These are phyloP conservation scores for Sporobolomyces pararoseus DNA, from an alignment of 768 basidiomycete genomes.

Conservation along the genomic window DNA sequence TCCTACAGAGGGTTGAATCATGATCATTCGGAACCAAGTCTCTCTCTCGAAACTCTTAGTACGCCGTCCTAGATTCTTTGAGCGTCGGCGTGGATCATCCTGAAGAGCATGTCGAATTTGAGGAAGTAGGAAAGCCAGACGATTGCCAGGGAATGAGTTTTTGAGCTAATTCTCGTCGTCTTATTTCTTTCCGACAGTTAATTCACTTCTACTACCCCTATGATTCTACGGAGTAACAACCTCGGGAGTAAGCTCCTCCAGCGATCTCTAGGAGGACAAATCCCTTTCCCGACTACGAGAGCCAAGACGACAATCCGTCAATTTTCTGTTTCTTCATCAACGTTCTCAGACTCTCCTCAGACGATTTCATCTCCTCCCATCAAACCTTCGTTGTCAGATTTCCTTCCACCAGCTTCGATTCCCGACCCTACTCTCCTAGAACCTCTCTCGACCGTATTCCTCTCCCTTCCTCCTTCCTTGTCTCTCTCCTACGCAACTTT, in stretches of 20 bases:
- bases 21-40: no score
- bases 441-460: conserved; percentile 32
- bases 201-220: no score
- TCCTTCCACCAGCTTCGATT: conserved; percentile 2
- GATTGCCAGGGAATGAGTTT: no score
- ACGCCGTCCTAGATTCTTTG: no score
- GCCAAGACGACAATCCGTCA: background rate
- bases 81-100: no score
- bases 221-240: background rate
- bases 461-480: conserved; percentile 43
- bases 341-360: background rate
- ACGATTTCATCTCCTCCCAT: background rate
- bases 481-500: conserved; percentile 45
- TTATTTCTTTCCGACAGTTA: no score
- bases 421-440: conserved; percentile 41
- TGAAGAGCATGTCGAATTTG: no score
- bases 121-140: no score
- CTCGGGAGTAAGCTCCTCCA: background rate
- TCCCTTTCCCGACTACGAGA: background rate
- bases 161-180: no score
- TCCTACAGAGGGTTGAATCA: no score
- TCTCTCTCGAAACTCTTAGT: no score
- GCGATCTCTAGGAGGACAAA: background rate
- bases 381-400: conserved; percentile 13
- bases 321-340: background rate